Evolutionary conservation across 2,329 filamentous ascomycete species (phyloP), one percentile per base, ranked within the genome.

Genomic region (Fusarium veterinarium): DNA sequence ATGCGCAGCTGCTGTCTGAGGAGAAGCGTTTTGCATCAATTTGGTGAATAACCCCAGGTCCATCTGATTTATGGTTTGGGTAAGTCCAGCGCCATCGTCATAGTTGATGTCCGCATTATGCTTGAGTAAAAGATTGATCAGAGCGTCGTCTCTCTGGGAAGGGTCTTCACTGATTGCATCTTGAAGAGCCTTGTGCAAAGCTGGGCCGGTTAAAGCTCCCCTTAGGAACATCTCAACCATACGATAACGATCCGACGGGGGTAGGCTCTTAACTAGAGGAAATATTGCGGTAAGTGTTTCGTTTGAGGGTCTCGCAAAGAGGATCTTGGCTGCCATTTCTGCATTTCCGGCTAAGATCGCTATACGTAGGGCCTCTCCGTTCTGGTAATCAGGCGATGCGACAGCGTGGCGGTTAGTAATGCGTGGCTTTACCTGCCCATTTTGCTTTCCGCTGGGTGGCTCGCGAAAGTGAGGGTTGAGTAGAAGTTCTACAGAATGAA

Each of bases 21-120:
- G 81, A 1, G 85, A 84, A 2, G 85, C 85, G 38, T 83, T 84
- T 44, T 83, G 80, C 6, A 89, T 78, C 11, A 90, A 73, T 1
- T 80, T 81, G 20, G 83, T 80, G 2, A 90, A 75, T 0, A 90
- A 78, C 1, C 76, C 77, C 2, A 86, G 60, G 53, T 90, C 87
- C 35, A 82, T 84, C 60, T 87, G 85, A 4, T 78, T 69, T 23
- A 90, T 85, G 1, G 88, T 84, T 0, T 84, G 81, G 1, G 83
- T 78, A 19, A 90, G 80, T 5, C 83, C 84, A n/a, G 84, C 80
- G 0, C 87, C 87, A 31, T 86, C 84, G 45, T 86, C 86, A 60
- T 86, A 87, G 69, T 89, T 89, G 41, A 88, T 83, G 52, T 90
- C 87, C 8, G 86, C 86, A 19, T 86, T 84, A 66, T 88, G 81